Base-by-base conservation (phyloP, 78 protist species). In the Dictyostelium purpureum region DNA sequence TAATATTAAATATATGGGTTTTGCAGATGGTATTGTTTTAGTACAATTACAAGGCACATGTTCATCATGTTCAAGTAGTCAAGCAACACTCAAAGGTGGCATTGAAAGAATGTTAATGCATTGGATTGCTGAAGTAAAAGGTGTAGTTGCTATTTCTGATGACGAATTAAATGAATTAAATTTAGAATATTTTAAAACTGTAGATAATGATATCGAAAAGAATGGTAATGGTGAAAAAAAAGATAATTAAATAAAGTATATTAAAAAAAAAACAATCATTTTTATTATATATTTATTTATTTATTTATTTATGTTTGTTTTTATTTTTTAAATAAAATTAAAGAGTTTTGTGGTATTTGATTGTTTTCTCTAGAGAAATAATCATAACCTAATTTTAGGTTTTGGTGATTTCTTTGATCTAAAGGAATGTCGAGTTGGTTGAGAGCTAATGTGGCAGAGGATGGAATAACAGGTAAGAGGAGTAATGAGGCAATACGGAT, bases 71-170 rank as follows among this genome's bases (percentile, higher is more conserved):
- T 92, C 96, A 6, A 87, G 94, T 38, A 78, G 95, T 38, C 77
- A 83, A 37, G 97, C 95, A 6, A 97, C 98, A n/a, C 87, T 97
- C 37, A 96, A 97, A 76, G 76, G 78, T 47, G 98, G 98, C 37
- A 96, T 97, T 54, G 98, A 97, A 77, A 95, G 94, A 75, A 97
- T 97, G 98, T 49, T 97, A 57, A 96, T 94, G 96, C 98, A 97
- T 82, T 97, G 96, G 92, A 95, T 97, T 24, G 96, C 97, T 6
- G 98, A 97, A 90, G 98, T 83, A 2, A 24, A 9, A 18, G 90
- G 90, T 56, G 77, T 83, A 24, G 71, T 83, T 28, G 90, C 90
- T 5, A 73, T 83, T 2, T 26, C 90, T 1, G 90, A 83, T 52
- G 90, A 83, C 40, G 90, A 83, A 57, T 56, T 83, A 16, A 77